These are phyloP conservation scores for Thalia dealbata DNA, from an alignment of 176 grass and related monocot genomes.

Conservation along the genomic window DNA sequence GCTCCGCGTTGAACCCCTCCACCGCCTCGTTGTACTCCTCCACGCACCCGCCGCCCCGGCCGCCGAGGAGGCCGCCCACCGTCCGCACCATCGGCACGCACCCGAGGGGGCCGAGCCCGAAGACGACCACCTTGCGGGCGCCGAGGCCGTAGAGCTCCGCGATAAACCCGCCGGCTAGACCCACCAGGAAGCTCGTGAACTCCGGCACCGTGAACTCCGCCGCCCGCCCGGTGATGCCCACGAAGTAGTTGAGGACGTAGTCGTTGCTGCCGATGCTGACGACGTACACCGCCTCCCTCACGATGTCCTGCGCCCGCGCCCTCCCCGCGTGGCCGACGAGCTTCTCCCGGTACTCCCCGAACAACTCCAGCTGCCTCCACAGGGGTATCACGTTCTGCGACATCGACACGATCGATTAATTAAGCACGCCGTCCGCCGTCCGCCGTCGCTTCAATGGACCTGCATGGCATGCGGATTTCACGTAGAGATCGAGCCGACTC, in stretches of 20 bases:
- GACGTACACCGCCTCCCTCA: slow-evolving; percentile 42
- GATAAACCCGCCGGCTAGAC: neutral
- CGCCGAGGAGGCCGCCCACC: neutral
- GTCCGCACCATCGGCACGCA: slow-evolving; percentile 15
- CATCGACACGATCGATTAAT: neutral
- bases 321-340: slow-evolving; percentile 32
- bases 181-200: slow-evolving; percentile 6
- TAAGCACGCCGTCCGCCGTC: neutral
- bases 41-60: neutral
- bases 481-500: neutral
- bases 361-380: slow-evolving; percentile 34
- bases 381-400: neutral
- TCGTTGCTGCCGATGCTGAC: slow-evolving; percentile 60
- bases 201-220: slow-evolving; percentile 33
- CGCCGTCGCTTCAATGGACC: no score
- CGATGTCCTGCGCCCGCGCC: slow-evolving; percentile 24
- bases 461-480: no score
- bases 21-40: slow-evolving; percentile 16
- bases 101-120: slow-evolving; percentile 6
- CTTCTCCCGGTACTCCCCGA: slow-evolving; percentile 51
- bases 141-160: neutral
- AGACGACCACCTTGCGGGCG: slow-evolving; percentile 7
- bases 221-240: slow-evolving; percentile 44
- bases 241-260: slow-evolving; percentile 62
- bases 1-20: slow-evolving; percentile 5